Evolutionary conservation across 352 stramenopile species (phyloP).

Genomic region (Globisporangium paroecandrum): DNA sequence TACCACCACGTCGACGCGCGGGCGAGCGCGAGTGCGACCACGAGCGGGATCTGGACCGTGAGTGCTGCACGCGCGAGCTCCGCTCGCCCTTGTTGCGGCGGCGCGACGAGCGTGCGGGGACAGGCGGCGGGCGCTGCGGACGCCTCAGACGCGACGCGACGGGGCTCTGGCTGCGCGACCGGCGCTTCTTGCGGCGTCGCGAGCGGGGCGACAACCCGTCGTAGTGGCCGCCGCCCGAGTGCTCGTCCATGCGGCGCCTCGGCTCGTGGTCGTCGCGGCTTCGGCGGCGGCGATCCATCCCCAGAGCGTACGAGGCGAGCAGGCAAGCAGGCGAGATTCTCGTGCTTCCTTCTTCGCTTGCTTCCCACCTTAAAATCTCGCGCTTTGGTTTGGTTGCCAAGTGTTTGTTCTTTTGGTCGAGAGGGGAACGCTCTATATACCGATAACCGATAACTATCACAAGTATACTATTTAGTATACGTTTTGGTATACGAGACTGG

Average conservation of each 20-base stretch:
- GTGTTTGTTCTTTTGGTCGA: too few species aligned
- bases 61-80: background rate
- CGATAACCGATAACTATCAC: too few species aligned
- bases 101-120: constrained; percentile 4
- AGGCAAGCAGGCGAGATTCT: background rate
- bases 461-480: too few species aligned
- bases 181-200: constrained; percentile 22
- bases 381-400: too few species aligned
- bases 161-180: constrained; percentile 24
- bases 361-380: background rate
- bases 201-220: constrained; percentile 20
- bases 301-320: background rate
- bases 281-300: constrained; percentile 14
- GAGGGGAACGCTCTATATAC: too few species aligned
- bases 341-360: background rate
- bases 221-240: constrained; percentile 1
- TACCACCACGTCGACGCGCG: constrained; percentile 13
- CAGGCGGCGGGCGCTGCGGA: constrained; percentile 7
- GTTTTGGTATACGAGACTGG: too few species aligned
- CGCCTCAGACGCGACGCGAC: constrained; percentile 14
- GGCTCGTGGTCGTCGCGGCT: constrained; percentile 19
- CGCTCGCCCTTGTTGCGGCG: constrained; percentile 10
- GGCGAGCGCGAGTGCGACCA: constrained; percentile 16
- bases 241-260: constrained; percentile 8
- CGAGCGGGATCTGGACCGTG: background rate